phyloP scores from a whole-genome alignment of 2,329 filamentous ascomycete species.

The Epichloe hybrida region DNA sequence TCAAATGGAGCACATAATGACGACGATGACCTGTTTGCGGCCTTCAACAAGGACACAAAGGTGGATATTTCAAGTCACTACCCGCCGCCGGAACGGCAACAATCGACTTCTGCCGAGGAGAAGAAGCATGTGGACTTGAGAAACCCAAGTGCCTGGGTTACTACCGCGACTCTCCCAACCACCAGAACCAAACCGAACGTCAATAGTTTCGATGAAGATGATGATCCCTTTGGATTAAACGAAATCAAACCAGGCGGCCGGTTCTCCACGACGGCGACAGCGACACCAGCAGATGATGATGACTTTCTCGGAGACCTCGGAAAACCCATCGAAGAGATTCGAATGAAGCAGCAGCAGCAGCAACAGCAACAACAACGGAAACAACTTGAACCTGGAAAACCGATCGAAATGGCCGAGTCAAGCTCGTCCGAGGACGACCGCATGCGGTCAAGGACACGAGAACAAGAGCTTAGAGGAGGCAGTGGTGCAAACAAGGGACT shows the following conservation, averaged over 20 bases:
- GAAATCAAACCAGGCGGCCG: constrained; percentile 35
- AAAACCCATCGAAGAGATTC: constrained; percentile 51
- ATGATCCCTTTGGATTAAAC: constrained; percentile 77
- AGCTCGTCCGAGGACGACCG: constrained; percentile 31
- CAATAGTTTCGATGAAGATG: constrained; percentile 50
- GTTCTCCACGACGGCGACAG: constrained; percentile 15
- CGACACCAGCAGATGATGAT: constrained; percentile 37
- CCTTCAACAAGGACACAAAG: constrained; percentile 51
- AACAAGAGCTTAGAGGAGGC: constrained; percentile 11
- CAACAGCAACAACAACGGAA: constrained; percentile 11
- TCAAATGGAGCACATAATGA: constrained; percentile 17
- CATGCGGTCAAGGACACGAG: constrained; percentile 5
- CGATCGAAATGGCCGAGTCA: constrained; percentile 36
- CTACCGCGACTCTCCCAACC: constrained; percentile 10
- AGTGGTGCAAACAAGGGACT: constrained; percentile 28
- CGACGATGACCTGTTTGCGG: constrained; percentile 51
- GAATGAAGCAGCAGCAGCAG: constrained; percentile 14
- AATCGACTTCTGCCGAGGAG: constrained; percentile 30
- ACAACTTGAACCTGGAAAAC: constrained; percentile 39
- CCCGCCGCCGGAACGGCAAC: constrained; percentile 35
- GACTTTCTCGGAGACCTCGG: constrained; percentile 53
- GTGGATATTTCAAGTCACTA: constrained; percentile 55
- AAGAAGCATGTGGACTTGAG: constrained; percentile 34
- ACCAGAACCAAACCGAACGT: constrained; percentile 7
- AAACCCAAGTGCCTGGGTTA: constrained; percentile 39